Evolutionary conservation across 371 early-diverging fungal species (phyloP), one percentile per base, ranked within the genome.

Genomic region (Zychaea mexicana): DNA sequence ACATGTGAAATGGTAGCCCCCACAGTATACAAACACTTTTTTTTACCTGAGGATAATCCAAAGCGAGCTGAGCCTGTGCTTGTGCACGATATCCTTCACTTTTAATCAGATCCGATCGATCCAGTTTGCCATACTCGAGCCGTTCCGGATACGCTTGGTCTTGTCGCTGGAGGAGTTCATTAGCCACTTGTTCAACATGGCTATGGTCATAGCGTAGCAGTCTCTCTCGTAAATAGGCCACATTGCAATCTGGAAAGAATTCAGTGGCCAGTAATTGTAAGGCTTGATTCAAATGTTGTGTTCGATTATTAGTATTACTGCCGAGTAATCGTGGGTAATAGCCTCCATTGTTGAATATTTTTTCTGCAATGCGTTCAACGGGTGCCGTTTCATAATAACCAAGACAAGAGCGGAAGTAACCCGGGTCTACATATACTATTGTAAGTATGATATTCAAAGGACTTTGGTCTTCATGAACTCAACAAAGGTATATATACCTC

Each of bases 211-310:
- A 61, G 2, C 42, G 47, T 26, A 67, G n/a, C 4, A 86, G 53
- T 15, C 56, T 39, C 8, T 77, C 73, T 12, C 85, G 67, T 15
- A 86, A 55, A 46, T 73, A 74, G 12, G 63, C 52, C 27, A 80
- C 55, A 46, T 85, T 76, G 45, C 73, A 72, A 38, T 78, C 81
- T 3, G 86, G 86, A 58, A 86, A 86, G 10, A 86, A 57, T n/a
- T 82, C 81, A 9, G 77, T 73, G 0, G 82, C 78, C 27, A 85
- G 61, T 26, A 73, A 47, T 15, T 64, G 61, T 22, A 86, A 62
- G 46, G 67, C 74, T 17, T 67, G 33, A 52, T 86, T 85, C 28
- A 76, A 9, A 17, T 63, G 66, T 24, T 55, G 31, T 26, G 49
- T 47, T 12, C 32, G 36, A 46, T 26, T 33, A 39, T 12, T 49